Evolutionary conservation across 116 monocot genomes (phyloP).

Genomic region (Dioscorea cayenensis): DNA sequence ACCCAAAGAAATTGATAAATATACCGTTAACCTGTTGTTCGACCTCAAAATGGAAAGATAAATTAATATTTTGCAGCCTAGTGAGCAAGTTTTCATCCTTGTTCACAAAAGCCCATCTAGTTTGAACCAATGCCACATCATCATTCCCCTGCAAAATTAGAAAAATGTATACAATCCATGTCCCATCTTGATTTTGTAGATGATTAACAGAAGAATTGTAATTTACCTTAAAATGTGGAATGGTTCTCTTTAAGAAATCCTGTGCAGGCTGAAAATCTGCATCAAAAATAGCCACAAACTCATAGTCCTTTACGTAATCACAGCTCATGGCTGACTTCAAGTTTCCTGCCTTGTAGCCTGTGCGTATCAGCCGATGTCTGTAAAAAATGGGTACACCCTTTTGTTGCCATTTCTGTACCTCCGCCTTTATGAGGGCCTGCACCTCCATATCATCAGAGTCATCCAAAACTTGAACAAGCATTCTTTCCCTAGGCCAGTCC

Average conservation of each 20-base stretch:
- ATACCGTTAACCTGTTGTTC: conserved; percentile 62
- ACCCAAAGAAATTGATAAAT: conserved; percentile 67
- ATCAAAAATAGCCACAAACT: conserved; percentile 69
- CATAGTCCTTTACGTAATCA: conserved; percentile 55
- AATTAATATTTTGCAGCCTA: conserved; percentile 55
- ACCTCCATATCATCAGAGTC: conserved; percentile 60
- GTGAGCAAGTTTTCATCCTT: conserved; percentile 65
- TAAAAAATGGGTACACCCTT: conserved; percentile 52
- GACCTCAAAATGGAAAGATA: conserved; percentile 67
- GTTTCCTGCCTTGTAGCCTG: conserved; percentile 69
- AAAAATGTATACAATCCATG: not conserved
- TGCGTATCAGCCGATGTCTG: conserved; percentile 48
- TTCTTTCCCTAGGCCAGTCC: conserved; percentile 68
- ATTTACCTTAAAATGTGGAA: conserved; percentile 66
- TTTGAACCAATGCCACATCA: conserved; percentile 57
- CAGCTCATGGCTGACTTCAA: conserved; percentile 66
- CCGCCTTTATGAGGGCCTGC: conserved; percentile 60
- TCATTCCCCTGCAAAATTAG: conserved; percentile 39
- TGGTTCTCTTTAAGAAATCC: conserved; percentile 59
- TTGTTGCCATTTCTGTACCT: conserved; percentile 69
- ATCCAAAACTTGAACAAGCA: conserved; percentile 64
- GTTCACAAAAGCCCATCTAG: conserved; percentile 70
- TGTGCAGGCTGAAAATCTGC: conserved; percentile 61
- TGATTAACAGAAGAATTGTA: not conserved
- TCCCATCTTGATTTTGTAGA: not conserved